phyloP scores from a whole-genome alignment of 1,284 basidiomycete genomes.

The Naganishia sp. region DNA sequence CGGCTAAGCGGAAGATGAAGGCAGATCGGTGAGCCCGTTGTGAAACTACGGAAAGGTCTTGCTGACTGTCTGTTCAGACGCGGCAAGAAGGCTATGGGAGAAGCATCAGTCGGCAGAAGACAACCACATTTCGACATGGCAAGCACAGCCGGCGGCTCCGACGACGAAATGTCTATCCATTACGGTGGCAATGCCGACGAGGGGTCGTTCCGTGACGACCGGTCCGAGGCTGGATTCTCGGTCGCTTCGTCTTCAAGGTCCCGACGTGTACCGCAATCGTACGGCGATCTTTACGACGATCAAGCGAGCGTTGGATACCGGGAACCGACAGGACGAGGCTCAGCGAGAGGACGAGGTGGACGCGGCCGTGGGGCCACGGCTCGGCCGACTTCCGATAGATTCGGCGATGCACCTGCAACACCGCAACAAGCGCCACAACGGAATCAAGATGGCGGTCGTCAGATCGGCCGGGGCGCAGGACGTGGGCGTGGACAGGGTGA shows the following conservation, averaged over 20 bases:
- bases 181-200: slow-evolving; percentile 7
- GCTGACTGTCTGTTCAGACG: slow-evolving; percentile 9
- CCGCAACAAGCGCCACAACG: slow-evolving; percentile 16
- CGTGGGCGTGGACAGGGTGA: slow-evolving; percentile 36
- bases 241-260: slow-evolving; percentile 21
- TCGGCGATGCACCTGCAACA: slow-evolving; percentile 17
- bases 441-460: slow-evolving; percentile 34
- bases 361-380: slow-evolving; percentile 27
- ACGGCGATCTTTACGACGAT: slow-evolving; percentile 34
- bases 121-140: slow-evolving; percentile 20
- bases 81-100: slow-evolving; percentile 27
- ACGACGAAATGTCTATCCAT: slow-evolving; percentile 26
- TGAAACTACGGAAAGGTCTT: slow-evolving; percentile 1
- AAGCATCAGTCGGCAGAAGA: slow-evolving; percentile 11
- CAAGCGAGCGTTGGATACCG: slow-evolving; percentile 37
- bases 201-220: slow-evolving; percentile 17
- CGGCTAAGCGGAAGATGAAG: slow-evolving; percentile 54
- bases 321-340: slow-evolving; percentile 4
- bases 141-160: slow-evolving; percentile 12
- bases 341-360: slow-evolving; percentile 32
- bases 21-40: slow-evolving; percentile 7
- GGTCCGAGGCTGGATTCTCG: slow-evolving; percentile 37
- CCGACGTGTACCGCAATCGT: slow-evolving; percentile 13
- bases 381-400: slow-evolving; percentile 29
- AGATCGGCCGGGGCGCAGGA: slow-evolving; percentile 35